Evolutionary conservation across 1,284 basidiomycete species (phyloP).

Genomic region (Mycosarcoma maydis): DNA sequence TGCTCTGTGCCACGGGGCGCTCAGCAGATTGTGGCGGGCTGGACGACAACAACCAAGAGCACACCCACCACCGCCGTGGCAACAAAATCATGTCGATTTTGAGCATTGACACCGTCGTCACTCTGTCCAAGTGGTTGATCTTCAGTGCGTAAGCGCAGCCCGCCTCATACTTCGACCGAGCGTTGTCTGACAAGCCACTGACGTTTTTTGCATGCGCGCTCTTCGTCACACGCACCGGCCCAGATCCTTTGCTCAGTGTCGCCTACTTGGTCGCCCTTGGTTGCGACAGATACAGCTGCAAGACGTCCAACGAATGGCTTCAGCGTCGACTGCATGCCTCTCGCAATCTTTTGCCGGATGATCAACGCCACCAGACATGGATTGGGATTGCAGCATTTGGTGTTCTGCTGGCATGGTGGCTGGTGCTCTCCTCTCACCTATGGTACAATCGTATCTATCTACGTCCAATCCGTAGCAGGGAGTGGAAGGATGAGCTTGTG

Average conservation of each 20-base stretch:
- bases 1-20: not conserved
- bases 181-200: not conserved
- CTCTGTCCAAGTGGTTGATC: conserved; percentile 16
- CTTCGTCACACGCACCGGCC: not conserved
- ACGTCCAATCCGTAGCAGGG: conserved; percentile 8
- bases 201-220: not conserved
- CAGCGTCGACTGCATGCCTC: not conserved
- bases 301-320: conserved; percentile 2
- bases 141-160: conserved; percentile 12
- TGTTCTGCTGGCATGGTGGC: conserved; percentile 20
- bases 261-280: conserved; percentile 9
- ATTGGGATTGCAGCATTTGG: conserved; percentile 5
- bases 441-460: conserved; percentile 39
- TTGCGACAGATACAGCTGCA: conserved; percentile 13
- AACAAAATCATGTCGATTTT: conserved; percentile 15
- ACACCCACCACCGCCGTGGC: not conserved
- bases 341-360: not conserved
- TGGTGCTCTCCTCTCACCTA: conserved; percentile 17
- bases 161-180: not conserved
- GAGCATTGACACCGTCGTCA: conserved; percentile 28
- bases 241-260: conserved; percentile 33
- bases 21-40: not conserved
- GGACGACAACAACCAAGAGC: not conserved
- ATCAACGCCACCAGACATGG: not conserved
- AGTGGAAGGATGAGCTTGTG: conserved; percentile 46